A percentile compares a stretch with the other conserved stretches of the same genome.
phyloP scores from a whole-genome alignment of 805 yeast species.

The Yarrowia bubula region DNA sequence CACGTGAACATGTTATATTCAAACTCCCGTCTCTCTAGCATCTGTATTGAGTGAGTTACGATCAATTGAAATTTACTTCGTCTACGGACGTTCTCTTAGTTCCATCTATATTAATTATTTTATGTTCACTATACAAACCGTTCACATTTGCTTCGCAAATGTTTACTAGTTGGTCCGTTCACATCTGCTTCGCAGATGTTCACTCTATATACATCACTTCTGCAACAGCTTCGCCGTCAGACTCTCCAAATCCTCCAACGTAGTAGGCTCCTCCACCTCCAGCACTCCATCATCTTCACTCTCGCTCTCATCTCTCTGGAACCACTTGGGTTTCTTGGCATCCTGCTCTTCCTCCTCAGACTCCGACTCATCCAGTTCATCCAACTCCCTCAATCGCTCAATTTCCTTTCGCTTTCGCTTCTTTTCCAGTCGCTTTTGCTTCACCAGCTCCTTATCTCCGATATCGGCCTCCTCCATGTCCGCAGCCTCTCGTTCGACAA shows the following conservation, averaged over 20 bases:
- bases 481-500: slow-evolving; percentile 62
- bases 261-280: slow-evolving; percentile 84
- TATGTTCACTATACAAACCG: too few species aligned
- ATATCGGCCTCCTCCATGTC: slow-evolving; percentile 70
- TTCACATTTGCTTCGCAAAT: too few species aligned
- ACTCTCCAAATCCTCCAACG: slow-evolving; percentile 91
- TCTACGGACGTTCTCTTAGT: neutral
- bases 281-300: slow-evolving; percentile 46
- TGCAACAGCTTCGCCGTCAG: slow-evolving; percentile 36
- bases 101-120: too few species aligned
- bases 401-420: slow-evolving; percentile 84
- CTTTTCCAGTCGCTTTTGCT: slow-evolving; percentile 78
- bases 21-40: too few species aligned
- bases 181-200: too few species aligned
- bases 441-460: slow-evolving; percentile 74
- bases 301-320: slow-evolving; percentile 40
- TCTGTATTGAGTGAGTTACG: too few species aligned
- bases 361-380: slow-evolving; percentile 31
- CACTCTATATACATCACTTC: slow-evolving; percentile 14
- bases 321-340: slow-evolving; percentile 43
- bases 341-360: slow-evolving; percentile 37
- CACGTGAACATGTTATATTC: too few species aligned
- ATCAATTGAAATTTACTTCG: too few species aligned
- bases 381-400: slow-evolving; percentile 39
- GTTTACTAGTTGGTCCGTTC: too few species aligned